A percentile compares a stretch with the other conserved stretches of the same genome.
These are phyloP conservation scores for Thozetella sp. DNA, from an alignment of 495 filamentous ascomycete species.

Conservation along the genomic window DNA sequence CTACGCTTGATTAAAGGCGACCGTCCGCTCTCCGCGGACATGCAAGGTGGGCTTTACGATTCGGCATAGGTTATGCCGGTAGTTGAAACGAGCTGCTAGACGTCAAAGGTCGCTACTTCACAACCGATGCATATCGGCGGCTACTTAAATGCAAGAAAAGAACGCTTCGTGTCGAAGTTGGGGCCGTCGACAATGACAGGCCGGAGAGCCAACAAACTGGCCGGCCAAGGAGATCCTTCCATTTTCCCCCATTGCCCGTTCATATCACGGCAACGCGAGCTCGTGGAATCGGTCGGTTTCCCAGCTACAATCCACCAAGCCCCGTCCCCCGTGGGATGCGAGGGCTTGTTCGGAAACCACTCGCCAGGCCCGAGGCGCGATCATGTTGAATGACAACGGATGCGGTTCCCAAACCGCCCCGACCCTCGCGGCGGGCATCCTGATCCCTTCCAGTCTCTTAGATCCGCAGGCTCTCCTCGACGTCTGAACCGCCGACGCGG, in stretches of 20 bases:
- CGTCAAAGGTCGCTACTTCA: background rate
- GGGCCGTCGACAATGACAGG: background rate
- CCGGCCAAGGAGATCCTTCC: background rate
- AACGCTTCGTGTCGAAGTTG: background rate
- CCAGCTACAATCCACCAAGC: background rate
- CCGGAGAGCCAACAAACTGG: background rate
- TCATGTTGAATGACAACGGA: background rate
- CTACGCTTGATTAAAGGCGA: too few relatives aligned
- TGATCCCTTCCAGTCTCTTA: background rate
- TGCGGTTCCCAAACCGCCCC: too few relatives aligned
- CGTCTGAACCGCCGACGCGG: slow-evolving; percentile 13
- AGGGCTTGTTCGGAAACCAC: background rate
- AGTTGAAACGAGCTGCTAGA: background rate
- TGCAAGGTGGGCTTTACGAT: too few relatives aligned
- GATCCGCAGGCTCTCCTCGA: slow-evolving; percentile 19
- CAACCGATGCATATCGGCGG: background rate
- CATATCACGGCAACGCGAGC: too few relatives aligned
- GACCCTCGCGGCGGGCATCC: too few relatives aligned
- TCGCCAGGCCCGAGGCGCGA: too few relatives aligned
- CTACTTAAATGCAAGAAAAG: background rate
- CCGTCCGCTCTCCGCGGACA: too few relatives aligned
- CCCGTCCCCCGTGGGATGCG: background rate
- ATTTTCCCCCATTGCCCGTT: background rate
- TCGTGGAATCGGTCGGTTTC: too few relatives aligned
- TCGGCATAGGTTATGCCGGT: background rate